Evolutionary conservation across 1,284 basidiomycete genomes (phyloP), one percentile per base, ranked within the genome.

Genomic region (Leccinum huronense): DNA sequence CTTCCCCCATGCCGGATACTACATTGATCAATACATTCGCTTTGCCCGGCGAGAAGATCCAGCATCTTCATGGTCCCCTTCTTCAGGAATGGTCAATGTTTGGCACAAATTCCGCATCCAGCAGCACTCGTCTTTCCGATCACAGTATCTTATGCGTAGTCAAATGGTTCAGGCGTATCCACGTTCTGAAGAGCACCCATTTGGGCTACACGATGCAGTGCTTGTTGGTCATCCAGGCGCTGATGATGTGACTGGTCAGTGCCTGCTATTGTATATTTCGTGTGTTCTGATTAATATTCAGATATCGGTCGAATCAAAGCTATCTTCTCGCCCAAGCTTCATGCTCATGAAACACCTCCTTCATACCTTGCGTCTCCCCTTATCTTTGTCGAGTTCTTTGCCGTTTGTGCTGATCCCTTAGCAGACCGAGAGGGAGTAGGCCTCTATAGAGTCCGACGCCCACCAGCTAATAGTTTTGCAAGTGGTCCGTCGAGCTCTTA

Each of bases 91-190:
- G 16, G 27, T 56, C 11, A 30, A 60, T 45, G 23, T 55, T 5
- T 63, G 31, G 31, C 31, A 31, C 7, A 31, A 31, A 31, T 31
- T 31, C 31, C 31, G 31, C 31, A 31, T 31, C 6, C 31, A 31
- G 31, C 38, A 38, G 33, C 30, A 45, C 30, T 63, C 33, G 1
- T 19, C 34, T 5, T 55, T 62, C 45, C 10, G 2, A 10, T 19
- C 58, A 16, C 1, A 5, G 5, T 14, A 40, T 55, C 8, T 63
- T 2, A 62, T 31, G 31, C 13, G 40, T 3, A 62, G 60, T 42
- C 53, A 63, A 14, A 23, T 42, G 5, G 30, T 63, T n/a, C 62
- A 63, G 31, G 59, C 48, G 5, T 30, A 63, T 48, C 63, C 60
- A 11, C 27, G 5, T 3, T 42, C 36, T n/a, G 8, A 31, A 4